Percentiles rank a stretch among this genome's conserved stretches.
Conservation (phyloP, 805 yeast genomes). For the Starmera dryadoides region DNA sequence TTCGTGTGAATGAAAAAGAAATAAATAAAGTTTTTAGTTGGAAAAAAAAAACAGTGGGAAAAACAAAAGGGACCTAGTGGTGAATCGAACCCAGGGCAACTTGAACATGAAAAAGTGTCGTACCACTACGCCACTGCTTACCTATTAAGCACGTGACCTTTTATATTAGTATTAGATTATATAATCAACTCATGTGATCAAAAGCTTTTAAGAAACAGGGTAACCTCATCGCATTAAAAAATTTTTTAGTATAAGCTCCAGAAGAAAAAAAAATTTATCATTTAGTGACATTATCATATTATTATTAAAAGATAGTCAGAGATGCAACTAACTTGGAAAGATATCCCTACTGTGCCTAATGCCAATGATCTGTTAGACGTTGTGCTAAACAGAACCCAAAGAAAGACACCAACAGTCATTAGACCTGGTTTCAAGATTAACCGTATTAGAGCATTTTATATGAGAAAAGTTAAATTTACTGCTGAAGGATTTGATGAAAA, state of each 20-base stretch:
- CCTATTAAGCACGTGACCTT: too few relatives aligned
- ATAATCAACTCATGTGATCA: too few relatives aligned
- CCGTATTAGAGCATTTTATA: constrained; percentile 93
- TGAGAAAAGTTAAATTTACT: constrained; percentile 96
- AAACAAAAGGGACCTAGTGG: too few relatives aligned
- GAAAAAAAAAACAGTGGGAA: too few relatives aligned
- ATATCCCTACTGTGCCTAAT: constrained; percentile 91
- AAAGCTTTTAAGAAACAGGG: too few relatives aligned
- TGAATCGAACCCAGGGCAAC: too few relatives aligned
- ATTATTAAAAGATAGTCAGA: constrained; percentile 5
- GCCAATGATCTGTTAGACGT: constrained; percentile 92
- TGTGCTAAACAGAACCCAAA: constrained; percentile 93
- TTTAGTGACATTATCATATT: not conserved
- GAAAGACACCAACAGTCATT: constrained; percentile 98
- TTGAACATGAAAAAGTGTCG: too few relatives aligned
- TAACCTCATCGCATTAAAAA: too few relatives aligned
- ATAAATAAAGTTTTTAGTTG: too few relatives aligned
- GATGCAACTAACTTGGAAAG: constrained; percentile 98
- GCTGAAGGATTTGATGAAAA: constrained; percentile 95
- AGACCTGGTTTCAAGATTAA: constrained; percentile 94
- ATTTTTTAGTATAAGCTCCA: not conserved
- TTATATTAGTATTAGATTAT: too few relatives aligned
- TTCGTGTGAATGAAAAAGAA: too few relatives aligned
- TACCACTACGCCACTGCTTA: too few relatives aligned
- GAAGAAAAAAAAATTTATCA: not conserved